phyloP scores from a whole-genome alignment of 2,329 filamentous ascomycete species.

The Diplodia corticola region DNA sequence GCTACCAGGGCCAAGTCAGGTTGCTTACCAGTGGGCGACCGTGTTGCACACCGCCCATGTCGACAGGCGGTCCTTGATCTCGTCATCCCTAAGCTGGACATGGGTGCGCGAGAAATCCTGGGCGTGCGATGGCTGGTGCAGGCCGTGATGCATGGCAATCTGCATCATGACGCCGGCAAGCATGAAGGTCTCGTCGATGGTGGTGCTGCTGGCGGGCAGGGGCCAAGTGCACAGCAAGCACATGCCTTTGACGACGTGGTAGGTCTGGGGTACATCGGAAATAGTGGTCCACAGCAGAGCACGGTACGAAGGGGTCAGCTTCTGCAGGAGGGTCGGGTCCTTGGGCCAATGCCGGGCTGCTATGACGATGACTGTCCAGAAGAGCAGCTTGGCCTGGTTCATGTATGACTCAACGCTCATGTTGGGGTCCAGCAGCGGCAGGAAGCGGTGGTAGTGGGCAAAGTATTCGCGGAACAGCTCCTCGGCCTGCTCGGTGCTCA shows the following conservation, averaged over 20 bases:
- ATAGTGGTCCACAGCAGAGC: slow-evolving; percentile 76
- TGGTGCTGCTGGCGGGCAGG: slow-evolving; percentile 76
- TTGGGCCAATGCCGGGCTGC: slow-evolving; percentile 69
- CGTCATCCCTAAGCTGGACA: slow-evolving; percentile 73
- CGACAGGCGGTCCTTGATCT: slow-evolving; percentile 73
- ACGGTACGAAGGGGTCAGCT: slow-evolving; percentile 65
- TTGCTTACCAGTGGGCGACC: slow-evolving; percentile 66
- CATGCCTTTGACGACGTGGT: slow-evolving; percentile 78
- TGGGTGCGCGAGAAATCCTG: slow-evolving; percentile 79
- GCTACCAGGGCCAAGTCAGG: background rate
- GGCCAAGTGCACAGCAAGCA: slow-evolving; percentile 82
- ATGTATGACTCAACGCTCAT: slow-evolving; percentile 70
- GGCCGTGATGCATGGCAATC: slow-evolving; percentile 77
- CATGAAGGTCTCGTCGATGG: slow-evolving; percentile 78
- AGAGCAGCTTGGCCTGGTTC: slow-evolving; percentile 75
- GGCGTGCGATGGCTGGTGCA: slow-evolving; percentile 78
- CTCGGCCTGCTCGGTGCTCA: slow-evolving; percentile 41
- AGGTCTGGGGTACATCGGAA: slow-evolving; percentile 73
- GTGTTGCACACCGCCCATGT: slow-evolving; percentile 88
- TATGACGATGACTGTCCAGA: slow-evolving; percentile 80
- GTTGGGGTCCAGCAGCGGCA: slow-evolving; percentile 70
- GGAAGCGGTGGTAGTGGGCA: slow-evolving; percentile 71
- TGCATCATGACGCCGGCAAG: slow-evolving; percentile 85
- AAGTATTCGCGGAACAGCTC: slow-evolving; percentile 75
- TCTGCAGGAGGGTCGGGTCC: slow-evolving; percentile 65